These are phyloP conservation scores for Elsinoe arachidis DNA, from an alignment of 2,329 filamentous ascomycete species.

Conservation along the genomic window DNA sequence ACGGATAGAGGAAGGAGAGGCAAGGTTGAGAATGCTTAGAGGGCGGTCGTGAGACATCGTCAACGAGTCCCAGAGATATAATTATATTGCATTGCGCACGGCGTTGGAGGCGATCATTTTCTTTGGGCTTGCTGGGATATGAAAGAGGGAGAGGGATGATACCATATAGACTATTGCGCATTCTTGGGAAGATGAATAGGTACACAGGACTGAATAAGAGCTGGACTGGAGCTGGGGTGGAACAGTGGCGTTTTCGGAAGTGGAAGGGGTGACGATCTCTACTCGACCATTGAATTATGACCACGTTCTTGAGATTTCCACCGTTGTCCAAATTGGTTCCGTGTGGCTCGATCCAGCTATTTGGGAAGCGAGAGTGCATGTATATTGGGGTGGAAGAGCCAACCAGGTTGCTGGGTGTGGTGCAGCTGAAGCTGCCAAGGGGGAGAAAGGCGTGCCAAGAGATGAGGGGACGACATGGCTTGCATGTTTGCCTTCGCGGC, in stretches of 20 bases:
- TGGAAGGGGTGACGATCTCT: background rate
- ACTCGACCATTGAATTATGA: background rate
- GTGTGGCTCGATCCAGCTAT: too few relatives aligned
- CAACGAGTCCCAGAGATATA: background rate
- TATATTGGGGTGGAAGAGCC: too few relatives aligned
- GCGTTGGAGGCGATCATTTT: background rate
- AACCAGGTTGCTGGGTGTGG: too few relatives aligned
- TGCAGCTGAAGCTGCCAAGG: too few relatives aligned
- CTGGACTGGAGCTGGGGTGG: background rate
- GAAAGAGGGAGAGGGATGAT: background rate
- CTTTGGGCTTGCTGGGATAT: background rate
- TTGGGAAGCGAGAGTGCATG: too few relatives aligned
- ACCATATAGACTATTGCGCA: constrained; percentile 4
- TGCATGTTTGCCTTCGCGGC: too few relatives aligned
- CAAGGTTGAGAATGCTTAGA: constrained; percentile 11
- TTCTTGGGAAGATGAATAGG: background rate
- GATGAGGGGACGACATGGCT: too few relatives aligned
- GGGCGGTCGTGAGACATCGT: background rate
- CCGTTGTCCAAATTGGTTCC: too few relatives aligned
- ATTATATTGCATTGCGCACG: background rate
- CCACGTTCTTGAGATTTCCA: too few relatives aligned
- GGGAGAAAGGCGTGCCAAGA: too few relatives aligned
- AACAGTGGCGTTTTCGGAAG: background rate
- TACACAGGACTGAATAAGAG: background rate
- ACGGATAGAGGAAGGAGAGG: constrained; percentile 6